Evolutionary conservation across 371 early-diverging fungal species (phyloP).

Genomic region (Saksenaea vasiformis): DNA sequence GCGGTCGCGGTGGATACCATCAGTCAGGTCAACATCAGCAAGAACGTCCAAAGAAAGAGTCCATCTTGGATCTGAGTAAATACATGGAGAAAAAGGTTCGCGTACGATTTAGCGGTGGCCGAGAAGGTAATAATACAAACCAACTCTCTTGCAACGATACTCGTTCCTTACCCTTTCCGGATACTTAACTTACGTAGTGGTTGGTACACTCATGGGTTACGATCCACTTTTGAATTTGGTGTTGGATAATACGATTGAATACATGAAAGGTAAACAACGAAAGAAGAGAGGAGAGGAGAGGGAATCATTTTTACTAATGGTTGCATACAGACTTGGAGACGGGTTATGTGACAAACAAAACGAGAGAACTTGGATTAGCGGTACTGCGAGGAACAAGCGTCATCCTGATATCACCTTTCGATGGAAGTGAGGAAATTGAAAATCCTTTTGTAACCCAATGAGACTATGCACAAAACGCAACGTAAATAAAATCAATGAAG

Average conservation of each 20-base stretch:
- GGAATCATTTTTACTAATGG: not conserved
- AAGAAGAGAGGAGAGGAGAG: not conserved
- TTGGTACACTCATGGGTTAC: conserved; percentile 89
- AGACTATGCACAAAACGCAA: not conserved
- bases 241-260: conserved; percentile 88
- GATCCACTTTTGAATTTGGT: conserved; percentile 94
- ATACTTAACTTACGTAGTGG: conserved; percentile 58
- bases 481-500: too few species aligned
- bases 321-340: conserved; percentile 66
- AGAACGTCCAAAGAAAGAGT: conserved; percentile 79
- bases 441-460: conserved; percentile 81
- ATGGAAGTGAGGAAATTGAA: conserved; percentile 89
- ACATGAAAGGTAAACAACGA: conserved; percentile 61
- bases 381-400: conserved; percentile 91
- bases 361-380: conserved; percentile 80
- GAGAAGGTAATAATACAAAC: conserved; percentile 73
- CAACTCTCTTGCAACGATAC: not conserved
- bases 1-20: conserved; percentile 42
- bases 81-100: conserved; percentile 90
- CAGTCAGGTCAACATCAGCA: conserved; percentile 37
- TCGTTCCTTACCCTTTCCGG: conserved; percentile 11
- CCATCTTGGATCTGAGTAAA: conserved; percentile 89
- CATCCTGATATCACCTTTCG: conserved; percentile 88
- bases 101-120: conserved; percentile 93
- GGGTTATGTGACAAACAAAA: conserved; percentile 64